phyloP scores from a whole-genome alignment of 2,329 filamentous ascomycete species.

The Fonsecaea nubica region DNA sequence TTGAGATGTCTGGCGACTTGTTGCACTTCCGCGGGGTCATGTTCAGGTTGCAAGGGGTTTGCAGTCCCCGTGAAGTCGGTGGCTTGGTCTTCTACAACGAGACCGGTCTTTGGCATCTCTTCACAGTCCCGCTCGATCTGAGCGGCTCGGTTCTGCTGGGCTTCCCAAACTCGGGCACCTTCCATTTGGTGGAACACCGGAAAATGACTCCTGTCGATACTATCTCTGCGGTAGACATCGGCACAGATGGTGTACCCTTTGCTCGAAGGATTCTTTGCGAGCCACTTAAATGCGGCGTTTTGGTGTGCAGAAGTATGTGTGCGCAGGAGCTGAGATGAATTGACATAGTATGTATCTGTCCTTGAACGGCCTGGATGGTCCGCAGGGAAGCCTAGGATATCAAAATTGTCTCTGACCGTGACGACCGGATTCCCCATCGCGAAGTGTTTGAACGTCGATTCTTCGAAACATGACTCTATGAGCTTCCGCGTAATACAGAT shows the following conservation, averaged over 20 bases:
- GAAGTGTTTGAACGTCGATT: constrained; percentile 75
- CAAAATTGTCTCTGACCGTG: constrained; percentile 86
- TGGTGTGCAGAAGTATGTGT: constrained; percentile 97
- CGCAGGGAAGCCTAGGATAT: constrained; percentile 87
- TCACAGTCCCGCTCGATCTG: constrained; percentile 67
- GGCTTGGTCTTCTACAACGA: constrained; percentile 32
- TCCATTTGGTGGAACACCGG: constrained; percentile 99
- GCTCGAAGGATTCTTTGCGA: constrained; percentile 48
- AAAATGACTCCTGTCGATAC: constrained; percentile 93
- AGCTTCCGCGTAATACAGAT: constrained; percentile 88
- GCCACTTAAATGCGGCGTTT: constrained; percentile 73
- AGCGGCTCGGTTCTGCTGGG: constrained; percentile 28
- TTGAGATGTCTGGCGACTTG: constrained; percentile 87
- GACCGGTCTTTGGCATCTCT: constrained; percentile 62
- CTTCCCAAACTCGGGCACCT: constrained; percentile 79
- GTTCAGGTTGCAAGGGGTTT: constrained; percentile 78
- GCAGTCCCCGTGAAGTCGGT: constrained; percentile 70
- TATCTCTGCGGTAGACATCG: constrained; percentile 94
- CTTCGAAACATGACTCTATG: constrained; percentile 86
- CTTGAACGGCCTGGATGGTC: constrained; percentile 87
- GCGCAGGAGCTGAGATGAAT: constrained; percentile 78
- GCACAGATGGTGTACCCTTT: constrained; percentile 89
- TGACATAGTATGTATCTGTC: constrained; percentile 96
- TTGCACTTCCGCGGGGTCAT: constrained; percentile 79
- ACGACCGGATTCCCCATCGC: constrained; percentile 78